These are phyloP conservation scores for Psidium guajava DNA, from an alignment of 345 rosid species.

Conservation along the genomic window DNA sequence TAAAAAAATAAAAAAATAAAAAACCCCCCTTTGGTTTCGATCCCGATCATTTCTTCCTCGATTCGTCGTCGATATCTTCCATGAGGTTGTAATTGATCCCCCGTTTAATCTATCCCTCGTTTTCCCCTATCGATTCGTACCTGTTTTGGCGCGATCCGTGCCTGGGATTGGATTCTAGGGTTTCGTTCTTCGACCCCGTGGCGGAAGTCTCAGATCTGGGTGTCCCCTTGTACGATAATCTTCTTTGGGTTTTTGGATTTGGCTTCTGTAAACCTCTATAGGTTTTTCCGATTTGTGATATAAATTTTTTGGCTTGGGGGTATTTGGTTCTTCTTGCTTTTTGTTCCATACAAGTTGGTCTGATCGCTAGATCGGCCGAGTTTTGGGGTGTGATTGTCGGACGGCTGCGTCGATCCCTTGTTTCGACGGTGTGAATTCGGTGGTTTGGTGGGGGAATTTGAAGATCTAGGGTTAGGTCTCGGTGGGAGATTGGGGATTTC, in stretches of 20 bases:
- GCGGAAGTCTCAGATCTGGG: conserved; percentile 1
- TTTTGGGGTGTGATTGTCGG: background rate
- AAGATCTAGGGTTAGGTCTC: conserved; percentile 27
- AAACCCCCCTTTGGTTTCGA: background rate
- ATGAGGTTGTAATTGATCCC: background rate
- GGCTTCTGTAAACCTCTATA: background rate
- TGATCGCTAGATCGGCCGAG: conserved; percentile 4
- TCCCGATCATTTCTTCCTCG: conserved; percentile 3
- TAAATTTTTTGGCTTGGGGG: background rate
- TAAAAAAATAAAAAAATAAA: background rate
- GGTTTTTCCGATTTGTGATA: background rate
- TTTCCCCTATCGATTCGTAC: conserved; percentile 6
- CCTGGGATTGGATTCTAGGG: conserved; percentile 7
- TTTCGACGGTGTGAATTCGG: conserved; percentile 1
- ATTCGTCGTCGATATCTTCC: background rate
- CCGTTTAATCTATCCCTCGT: background rate
- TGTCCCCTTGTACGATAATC: background rate
- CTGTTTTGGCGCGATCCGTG: background rate
- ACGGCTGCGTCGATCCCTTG: background rate
- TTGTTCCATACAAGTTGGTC: background rate
- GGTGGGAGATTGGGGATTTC: conserved; percentile 8
- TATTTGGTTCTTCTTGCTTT: background rate
- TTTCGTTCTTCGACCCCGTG: conserved; percentile 12
- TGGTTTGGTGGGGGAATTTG: background rate
- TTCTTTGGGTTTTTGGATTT: background rate